A percentile compares a stretch with the other conserved stretches of the same genome.
These are phyloP conservation scores for Ustilago cynodontis DNA, from an alignment of 1,284 basidiomycete genomes.

Conservation along the genomic window DNA sequence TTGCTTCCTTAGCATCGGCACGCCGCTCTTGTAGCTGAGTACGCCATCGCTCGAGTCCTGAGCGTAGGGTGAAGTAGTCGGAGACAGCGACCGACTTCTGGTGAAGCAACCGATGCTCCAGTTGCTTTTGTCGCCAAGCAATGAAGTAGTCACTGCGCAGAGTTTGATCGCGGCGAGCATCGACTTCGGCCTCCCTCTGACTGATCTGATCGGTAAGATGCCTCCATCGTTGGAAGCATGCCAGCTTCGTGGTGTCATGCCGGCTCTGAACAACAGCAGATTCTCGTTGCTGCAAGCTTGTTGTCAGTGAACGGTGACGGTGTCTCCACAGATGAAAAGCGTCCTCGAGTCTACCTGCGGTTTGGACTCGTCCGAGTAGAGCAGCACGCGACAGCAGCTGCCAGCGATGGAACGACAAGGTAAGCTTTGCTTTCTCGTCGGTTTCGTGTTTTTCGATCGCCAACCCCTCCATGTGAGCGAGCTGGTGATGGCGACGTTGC, in stretches of 20 bases:
- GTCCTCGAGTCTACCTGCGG: slow-evolving; percentile 8
- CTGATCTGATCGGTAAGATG: slow-evolving; percentile 8
- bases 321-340: slow-evolving; percentile 35
- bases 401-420: slow-evolving; percentile 15
- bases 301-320: slow-evolving; percentile 15
- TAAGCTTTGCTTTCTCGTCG: slow-evolving; percentile 1
- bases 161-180: slow-evolving; percentile 13
- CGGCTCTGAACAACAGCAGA: slow-evolving; percentile 15
- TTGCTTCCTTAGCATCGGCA: slow-evolving; percentile 16
- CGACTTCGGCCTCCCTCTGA: slow-evolving; percentile 5
- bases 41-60: slow-evolving; percentile 28
- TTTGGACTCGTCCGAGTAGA: slow-evolving; percentile 23
- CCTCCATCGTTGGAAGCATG: slow-evolving; percentile 23
- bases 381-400: slow-evolving; percentile 26
- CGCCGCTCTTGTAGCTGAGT: slow-evolving; percentile 16
- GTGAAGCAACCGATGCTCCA: slow-evolving; percentile 13
- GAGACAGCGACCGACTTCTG: slow-evolving; percentile 24
- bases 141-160: slow-evolving; percentile 20
- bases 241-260: background rate
- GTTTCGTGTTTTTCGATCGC: slow-evolving; percentile 6
- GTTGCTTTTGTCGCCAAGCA: slow-evolving; percentile 24
- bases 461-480: slow-evolving; percentile 10
- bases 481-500: background rate
- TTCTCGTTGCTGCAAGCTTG: slow-evolving; percentile 41
- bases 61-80: slow-evolving; percentile 20